Percentiles rank a stretch among this genome's conserved stretches.
phyloP scores from a whole-genome alignment of 169 alveolate genomes.

The Pseudocohnilembus persalinus region DNA sequence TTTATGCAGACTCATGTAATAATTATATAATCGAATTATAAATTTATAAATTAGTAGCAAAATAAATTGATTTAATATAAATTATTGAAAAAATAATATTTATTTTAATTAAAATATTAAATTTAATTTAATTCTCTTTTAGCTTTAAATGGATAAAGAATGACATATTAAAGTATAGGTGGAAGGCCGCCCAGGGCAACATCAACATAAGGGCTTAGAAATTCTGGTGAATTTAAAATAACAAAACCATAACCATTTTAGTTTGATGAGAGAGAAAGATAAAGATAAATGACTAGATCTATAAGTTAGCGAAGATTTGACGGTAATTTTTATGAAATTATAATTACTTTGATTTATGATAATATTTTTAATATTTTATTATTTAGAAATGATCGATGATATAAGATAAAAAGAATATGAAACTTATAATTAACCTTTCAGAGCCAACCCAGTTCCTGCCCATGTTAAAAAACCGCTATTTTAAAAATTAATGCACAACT shows the following conservation, averaged over 20 bases:
- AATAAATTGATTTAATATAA: no score
- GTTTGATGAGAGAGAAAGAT: conserved; percentile 63
- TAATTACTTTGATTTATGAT: no score
- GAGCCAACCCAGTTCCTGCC: conserved; percentile 51
- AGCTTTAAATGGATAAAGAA: background rate
- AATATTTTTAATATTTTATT: no score
- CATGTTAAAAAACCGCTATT: conserved; percentile 45
- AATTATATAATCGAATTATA: no score
- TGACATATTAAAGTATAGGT: conserved; percentile 13
- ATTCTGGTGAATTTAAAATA: conserved; percentile 39
- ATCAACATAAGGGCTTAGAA: conserved; percentile 14
- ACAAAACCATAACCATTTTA: conserved; percentile 68
- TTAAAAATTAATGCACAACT: conserved; percentile 48
- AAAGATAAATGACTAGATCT: conserved; percentile 29
- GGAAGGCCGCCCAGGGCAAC: background rate
- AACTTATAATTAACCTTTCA: conserved; percentile 27
- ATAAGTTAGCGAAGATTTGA: conserved; percentile 58
- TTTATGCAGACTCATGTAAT: no score
- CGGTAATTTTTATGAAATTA: background rate
- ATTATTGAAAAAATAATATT: no score
- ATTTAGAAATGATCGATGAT: conserved; percentile 66
- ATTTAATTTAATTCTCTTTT: no score
- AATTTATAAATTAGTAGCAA: no score
- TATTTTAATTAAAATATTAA: no score
- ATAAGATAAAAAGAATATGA: conserved; percentile 49